Base-by-base conservation (phyloP, 495 filamentous ascomycete species). In the Aspergillus asperescens region DNA sequence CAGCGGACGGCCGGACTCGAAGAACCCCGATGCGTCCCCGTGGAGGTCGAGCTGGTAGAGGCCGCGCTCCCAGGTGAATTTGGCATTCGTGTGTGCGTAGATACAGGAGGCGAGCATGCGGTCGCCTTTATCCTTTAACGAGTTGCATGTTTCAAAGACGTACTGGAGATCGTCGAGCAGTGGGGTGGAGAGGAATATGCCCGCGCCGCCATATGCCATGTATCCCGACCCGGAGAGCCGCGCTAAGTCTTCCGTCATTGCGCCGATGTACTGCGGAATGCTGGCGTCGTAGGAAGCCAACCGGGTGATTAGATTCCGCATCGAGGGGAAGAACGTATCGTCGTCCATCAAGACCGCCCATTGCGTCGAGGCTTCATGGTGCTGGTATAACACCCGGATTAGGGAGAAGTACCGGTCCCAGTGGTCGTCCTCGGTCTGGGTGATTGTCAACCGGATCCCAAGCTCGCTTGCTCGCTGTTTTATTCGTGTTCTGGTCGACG, bases 271-370 rank as follows among this genome's bases (percentile, higher is more conserved):
- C 54, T 73, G 68, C 18, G 68, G 68, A 34, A 72, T 60, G 5
- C 56, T 63, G 22, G 75, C 53, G 48, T 82, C 72, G 58, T 80
- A 79, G 19, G 58, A 46, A 7, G 38, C 54, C 1, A 85, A 59
- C 25, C 66, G 74, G 4, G 69, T 48, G 2, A 79, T 63, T 2
- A 85, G 64, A 20, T 66, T 65, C 16, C 56, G 54, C 65, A 83
- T 72, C 24, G 73, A 78, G 0, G 76, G 71, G 65, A 84, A 82
- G 61, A 85, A 85, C 5, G 85, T 87, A 61, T 88, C 85, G 65
- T 88, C 85, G 65, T 88, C 84, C 19, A 87, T 73, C 67, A 80
- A 16, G 71, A 70, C 83, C 78, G 85, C 40, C 71, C 62, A 13
- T 76, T 83, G 4, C 64, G 54, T 18, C 67, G 63, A 8, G 63